phyloP scores from a whole-genome alignment of 2,329 filamentous ascomycete genomes.

The Ilyonectria mors-panacis region DNA sequence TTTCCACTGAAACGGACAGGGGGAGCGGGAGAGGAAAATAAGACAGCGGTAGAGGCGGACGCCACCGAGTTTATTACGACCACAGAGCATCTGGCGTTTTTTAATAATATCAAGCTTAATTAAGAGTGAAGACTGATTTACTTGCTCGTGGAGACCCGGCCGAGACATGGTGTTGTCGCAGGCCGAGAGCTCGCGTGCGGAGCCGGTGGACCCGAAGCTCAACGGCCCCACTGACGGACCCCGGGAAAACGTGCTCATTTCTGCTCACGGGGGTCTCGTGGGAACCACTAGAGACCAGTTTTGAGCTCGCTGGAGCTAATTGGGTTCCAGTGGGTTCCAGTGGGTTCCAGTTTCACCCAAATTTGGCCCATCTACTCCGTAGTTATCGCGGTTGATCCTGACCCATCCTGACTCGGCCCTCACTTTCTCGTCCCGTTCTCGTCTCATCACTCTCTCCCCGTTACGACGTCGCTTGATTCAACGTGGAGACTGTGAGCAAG shows the following conservation, averaged over 20 bases:
- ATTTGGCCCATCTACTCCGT: neutral
- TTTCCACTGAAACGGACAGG: slow-evolving; percentile 33
- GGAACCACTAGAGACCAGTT: neutral
- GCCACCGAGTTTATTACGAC: slow-evolving; percentile 10
- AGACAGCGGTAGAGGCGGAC: neutral
- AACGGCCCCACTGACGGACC: slow-evolving; percentile 35
- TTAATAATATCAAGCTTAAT: slow-evolving; percentile 4
- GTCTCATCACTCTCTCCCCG: slow-evolving; percentile 29
- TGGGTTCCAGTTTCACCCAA: neutral
- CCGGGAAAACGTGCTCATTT: slow-evolving; percentile 56
- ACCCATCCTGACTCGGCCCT: slow-evolving; percentile 19
- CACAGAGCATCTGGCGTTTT: neutral
- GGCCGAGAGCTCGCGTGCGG: slow-evolving; percentile 24
- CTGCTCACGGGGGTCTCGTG: slow-evolving; percentile 48
- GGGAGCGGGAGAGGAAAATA: slow-evolving; percentile 18
- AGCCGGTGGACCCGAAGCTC: slow-evolving; percentile 18
- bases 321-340: slow-evolving; percentile 1
- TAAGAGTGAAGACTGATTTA: neutral
- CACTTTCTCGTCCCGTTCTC: neutral
- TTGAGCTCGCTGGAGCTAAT: neutral
- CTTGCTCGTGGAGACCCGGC: slow-evolving; percentile 15
- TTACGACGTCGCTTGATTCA: slow-evolving; percentile 19
- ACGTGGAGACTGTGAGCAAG: slow-evolving; percentile 39
- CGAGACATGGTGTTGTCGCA: slow-evolving; percentile 3
- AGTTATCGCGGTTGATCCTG: neutral